phyloP scores from a whole-genome alignment of 176 grass and related monocot species.

The Oryza nivara region DNA sequence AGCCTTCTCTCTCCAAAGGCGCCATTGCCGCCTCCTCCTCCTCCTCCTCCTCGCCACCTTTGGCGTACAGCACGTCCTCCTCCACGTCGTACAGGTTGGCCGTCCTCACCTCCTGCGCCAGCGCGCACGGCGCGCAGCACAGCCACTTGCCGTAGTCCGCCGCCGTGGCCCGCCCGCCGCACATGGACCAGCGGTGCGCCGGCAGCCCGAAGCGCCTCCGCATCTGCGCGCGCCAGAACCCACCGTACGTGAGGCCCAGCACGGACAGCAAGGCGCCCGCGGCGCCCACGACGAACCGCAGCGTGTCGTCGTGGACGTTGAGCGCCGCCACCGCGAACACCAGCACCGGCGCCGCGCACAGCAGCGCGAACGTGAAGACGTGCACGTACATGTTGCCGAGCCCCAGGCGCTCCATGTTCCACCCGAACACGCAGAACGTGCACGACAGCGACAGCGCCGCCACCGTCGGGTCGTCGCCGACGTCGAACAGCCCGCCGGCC shows the following conservation, averaged over 20 bases:
- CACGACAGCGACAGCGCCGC: slow-evolving; percentile 57
- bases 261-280: slow-evolving; percentile 50
- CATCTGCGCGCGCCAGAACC: slow-evolving; percentile 60
- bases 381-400: slow-evolving; percentile 84
- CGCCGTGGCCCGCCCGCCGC: slow-evolving; percentile 8
- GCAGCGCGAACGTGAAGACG: slow-evolving; percentile 65
- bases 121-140: slow-evolving; percentile 53
- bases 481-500: slow-evolving; percentile 67
- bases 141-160: slow-evolving; percentile 58
- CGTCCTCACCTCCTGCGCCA: slow-evolving; percentile 77
- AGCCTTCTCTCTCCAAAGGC: slow-evolving; percentile 55
- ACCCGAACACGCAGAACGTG: slow-evolving; percentile 79
- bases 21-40: slow-evolving; percentile 23
- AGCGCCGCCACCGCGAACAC: slow-evolving; percentile 64
- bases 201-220: slow-evolving; percentile 44
- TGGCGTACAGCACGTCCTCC: slow-evolving; percentile 31
- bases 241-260: slow-evolving; percentile 54
- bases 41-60: background rate
- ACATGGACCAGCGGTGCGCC: slow-evolving; percentile 30
- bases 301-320: slow-evolving; percentile 41
- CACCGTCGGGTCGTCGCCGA: slow-evolving; percentile 60
- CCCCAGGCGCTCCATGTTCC: slow-evolving; percentile 89
- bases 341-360: slow-evolving; percentile 62
- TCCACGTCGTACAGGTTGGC: slow-evolving; percentile 59
- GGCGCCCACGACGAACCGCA: slow-evolving; percentile 44